A percentile compares a stretch with the other conserved stretches of the same genome.
Evolutionary conservation across 345 rosid genomes (phyloP).

Genomic region (Aquilaria yunnanensis): DNA sequence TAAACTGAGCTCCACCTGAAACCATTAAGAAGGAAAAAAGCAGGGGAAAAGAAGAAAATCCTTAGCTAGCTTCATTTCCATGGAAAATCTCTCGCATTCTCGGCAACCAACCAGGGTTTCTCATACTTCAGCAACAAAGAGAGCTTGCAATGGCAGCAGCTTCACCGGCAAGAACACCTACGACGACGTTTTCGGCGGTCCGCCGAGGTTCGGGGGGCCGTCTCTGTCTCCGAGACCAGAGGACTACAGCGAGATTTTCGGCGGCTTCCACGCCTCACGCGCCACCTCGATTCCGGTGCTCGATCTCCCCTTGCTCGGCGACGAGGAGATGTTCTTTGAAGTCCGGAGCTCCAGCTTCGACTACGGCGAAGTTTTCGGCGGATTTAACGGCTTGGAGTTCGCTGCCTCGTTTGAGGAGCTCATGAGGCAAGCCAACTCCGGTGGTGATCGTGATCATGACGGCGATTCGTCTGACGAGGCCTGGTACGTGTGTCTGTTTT

Average conservation of each 20-base stretch:
- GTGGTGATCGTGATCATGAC: constrained; percentile 8
- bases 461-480: constrained; percentile 70
- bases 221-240: constrained; percentile 73
- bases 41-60: not conserved
- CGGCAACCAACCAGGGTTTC: constrained; percentile 32
- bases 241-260: constrained; percentile 81
- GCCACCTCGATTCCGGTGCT: constrained; percentile 86
- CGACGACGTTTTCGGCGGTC: constrained; percentile 79
- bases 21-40: constrained; percentile 7
- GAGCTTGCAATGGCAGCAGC: constrained; percentile 27
- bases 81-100: constrained; percentile 67
- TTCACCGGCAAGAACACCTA: constrained; percentile 32
- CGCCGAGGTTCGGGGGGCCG: constrained; percentile 51
- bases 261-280: constrained; percentile 69
- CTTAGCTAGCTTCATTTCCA: constrained; percentile 27
- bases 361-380: constrained; percentile 78
- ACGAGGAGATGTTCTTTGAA: constrained; percentile 49
- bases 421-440: constrained; percentile 24
- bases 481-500: constrained; percentile 40
- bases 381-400: constrained; percentile 44
- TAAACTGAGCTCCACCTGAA: constrained; percentile 7
- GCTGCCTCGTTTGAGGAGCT: constrained; percentile 57
- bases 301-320: constrained; percentile 62
- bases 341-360: constrained; percentile 56
- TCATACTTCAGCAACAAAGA: constrained; percentile 18